A percentile compares a stretch with the other conserved stretches of the same genome.
These are phyloP conservation scores for Talaromyces sp. DNA, from an alignment of 2,329 filamentous ascomycete genomes.

Conservation along the genomic window DNA sequence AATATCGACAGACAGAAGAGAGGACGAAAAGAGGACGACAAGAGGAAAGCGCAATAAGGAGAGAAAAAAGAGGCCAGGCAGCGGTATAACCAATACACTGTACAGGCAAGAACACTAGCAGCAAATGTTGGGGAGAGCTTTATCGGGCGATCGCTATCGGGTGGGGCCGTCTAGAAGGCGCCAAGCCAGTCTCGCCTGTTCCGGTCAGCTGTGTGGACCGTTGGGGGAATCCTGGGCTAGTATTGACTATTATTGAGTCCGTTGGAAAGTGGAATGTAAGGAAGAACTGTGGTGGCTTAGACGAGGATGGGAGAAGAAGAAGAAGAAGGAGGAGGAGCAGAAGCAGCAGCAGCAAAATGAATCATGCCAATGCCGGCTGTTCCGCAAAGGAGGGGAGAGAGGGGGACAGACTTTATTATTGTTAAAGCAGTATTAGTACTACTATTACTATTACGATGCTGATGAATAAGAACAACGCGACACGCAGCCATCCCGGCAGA, in stretches of 20 bases:
- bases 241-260: no score
- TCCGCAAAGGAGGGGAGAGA: neutral
- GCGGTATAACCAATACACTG: neutral
- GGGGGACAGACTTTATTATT: neutral
- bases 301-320: neutral
- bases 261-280: no score
- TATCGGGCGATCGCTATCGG: neutral
- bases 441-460: neutral
- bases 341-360: no score
- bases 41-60: neutral
- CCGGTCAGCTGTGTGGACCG: neutral
- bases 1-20: neutral
- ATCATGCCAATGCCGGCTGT: neutral
- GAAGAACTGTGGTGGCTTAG: neutral
- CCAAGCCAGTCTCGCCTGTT: neutral
- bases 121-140: slow-evolving; percentile 5
- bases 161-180: neutral
- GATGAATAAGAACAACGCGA: neutral
- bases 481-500: neutral
- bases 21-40: neutral
- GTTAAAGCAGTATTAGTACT: neutral
- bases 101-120: neutral
- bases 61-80: neutral
- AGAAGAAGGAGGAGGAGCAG: no score
- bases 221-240: neutral